Base-by-base conservation (phyloP, 306 rosid species). In the Quillaja saponaria region DNA sequence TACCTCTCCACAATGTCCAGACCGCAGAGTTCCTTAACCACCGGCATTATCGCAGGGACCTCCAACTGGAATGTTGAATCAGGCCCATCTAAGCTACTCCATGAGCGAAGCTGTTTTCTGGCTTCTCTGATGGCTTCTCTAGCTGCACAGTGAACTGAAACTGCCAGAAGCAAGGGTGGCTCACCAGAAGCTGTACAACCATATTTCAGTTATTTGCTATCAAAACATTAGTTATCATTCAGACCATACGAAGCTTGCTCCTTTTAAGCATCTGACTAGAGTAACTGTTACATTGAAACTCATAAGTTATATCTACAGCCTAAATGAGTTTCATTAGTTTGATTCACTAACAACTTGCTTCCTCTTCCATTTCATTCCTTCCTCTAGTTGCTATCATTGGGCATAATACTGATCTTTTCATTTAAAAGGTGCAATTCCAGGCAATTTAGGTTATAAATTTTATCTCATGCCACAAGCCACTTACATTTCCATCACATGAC, bases 11-110 rank as follows among this genome's bases (percentile, higher is more conserved):
- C 96, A 59, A 55, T 19, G 64, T 92, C 83, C 6, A 86, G 81
- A 28, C 99, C 96, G 57, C 81, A 77, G 40, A 79, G 81, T 78
- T 78, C 83, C 71, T 92, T 92, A 21, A 92, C 94, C 67, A 89
- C 89, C 34, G 94, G 87, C 96, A 86, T 73, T 63, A 80, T 86
- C 41, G 99, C 99, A 2, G 99, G 99, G 57, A 89, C 94, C 44
- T 65, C 80, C 81, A 88, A 74, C 21, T 86, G 72, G 79, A 92
- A 84, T 44, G 49, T 40, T 15, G 78, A 53, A 49, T 68, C 67
- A 13, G 52, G 16, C 64, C 28, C 71, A 50, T 76, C 86, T 5
- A 31, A 6, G 74, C 70, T 31, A 41, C 81, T 73, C 99, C 96
- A 92, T 57, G 69, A 71, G 47, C 67, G 72, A 69, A 84, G 70